These are phyloP conservation scores for Cutaneotrichosporon spelunceum DNA, from an alignment of 1,284 basidiomycete genomes.

Conservation along the genomic window DNA sequence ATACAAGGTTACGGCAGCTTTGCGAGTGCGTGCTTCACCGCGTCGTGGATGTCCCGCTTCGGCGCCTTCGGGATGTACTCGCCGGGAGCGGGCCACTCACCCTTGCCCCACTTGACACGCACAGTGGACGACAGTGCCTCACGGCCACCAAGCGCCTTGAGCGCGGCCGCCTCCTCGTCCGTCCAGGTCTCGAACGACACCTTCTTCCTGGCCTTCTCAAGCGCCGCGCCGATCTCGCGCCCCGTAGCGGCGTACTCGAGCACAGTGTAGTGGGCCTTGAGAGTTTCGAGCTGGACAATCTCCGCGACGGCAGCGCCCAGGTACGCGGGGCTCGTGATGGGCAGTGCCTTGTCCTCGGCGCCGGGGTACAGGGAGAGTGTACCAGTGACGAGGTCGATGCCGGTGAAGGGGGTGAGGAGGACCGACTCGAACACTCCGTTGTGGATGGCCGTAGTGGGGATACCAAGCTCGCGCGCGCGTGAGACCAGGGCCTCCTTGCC, in stretches of 20 bases:
- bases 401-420: not conserved
- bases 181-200: conserved; percentile 4
- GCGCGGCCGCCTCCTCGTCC: conserved; percentile 8
- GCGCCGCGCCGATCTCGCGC: conserved; percentile 9
- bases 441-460: conserved; percentile 11
- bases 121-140: conserved; percentile 68
- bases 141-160: conserved; percentile 36
- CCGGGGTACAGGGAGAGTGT: conserved; percentile 11
- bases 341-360: not conserved
- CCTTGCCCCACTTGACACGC: conserved; percentile 68
- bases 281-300: not conserved
- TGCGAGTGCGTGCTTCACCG: not conserved
- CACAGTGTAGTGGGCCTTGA: not conserved
- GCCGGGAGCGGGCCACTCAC: conserved; percentile 77
- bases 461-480: conserved; percentile 3
- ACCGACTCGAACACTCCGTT: conserved; percentile 17
- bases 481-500: conserved; percentile 1
- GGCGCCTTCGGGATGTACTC: conserved; percentile 58
- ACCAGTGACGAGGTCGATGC: conserved; percentile 13
- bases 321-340: conserved; percentile 12
- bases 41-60: not conserved
- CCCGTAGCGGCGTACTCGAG: conserved; percentile 15
- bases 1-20: too few relatives aligned
- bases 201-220: conserved; percentile 3
- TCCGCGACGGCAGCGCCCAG: conserved; percentile 6